A percentile compares a stretch with the other conserved stretches of the same genome.
Conservation (phyloP, 331 rosid species). For the Rhamnella rubrinervis region DNA sequence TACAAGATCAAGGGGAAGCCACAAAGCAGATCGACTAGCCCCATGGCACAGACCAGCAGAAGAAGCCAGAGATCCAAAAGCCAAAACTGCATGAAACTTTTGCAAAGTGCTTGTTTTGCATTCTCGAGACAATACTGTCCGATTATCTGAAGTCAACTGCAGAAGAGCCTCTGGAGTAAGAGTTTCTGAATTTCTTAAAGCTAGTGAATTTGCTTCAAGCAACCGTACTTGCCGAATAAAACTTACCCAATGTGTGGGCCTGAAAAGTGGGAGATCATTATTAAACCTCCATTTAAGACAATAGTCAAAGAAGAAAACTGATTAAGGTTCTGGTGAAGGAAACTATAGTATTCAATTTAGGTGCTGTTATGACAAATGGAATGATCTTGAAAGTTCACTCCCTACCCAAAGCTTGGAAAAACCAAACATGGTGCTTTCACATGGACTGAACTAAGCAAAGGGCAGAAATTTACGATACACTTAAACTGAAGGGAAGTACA, state of each 20-base stretch:
- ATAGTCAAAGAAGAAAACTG: slow-evolving; percentile 4
- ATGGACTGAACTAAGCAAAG: background rate
- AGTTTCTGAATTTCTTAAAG: slow-evolving; percentile 65
- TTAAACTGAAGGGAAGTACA: slow-evolving; percentile 20
- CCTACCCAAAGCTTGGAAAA: slow-evolving; percentile 4
- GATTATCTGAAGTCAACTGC: slow-evolving; percentile 56
- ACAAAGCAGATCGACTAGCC: slow-evolving; percentile 75
- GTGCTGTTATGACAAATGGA: slow-evolving; percentile 3
- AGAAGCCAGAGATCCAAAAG: slow-evolving; percentile 74
- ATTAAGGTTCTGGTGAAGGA: background rate
- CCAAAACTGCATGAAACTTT: slow-evolving; percentile 69
- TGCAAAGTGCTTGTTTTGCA: slow-evolving; percentile 63
- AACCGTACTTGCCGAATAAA: slow-evolving; percentile 62
- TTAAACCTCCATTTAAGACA: background rate
- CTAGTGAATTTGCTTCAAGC: slow-evolving; percentile 65
- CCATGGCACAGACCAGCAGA: slow-evolving; percentile 77
- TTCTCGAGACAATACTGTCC: slow-evolving; percentile 52
- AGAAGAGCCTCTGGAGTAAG: slow-evolving; percentile 58
- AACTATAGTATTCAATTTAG: background rate
- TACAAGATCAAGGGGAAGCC: slow-evolving; percentile 96
- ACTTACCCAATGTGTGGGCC: slow-evolving; percentile 76
- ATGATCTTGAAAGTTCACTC: background rate
- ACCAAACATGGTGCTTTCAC: background rate
- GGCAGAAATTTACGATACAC: slow-evolving; percentile 10
- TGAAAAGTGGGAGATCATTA: slow-evolving; percentile 35